phyloP scores from a whole-genome alignment of 805 yeast species.

The Metschnikowia bowlesiae region DNA sequence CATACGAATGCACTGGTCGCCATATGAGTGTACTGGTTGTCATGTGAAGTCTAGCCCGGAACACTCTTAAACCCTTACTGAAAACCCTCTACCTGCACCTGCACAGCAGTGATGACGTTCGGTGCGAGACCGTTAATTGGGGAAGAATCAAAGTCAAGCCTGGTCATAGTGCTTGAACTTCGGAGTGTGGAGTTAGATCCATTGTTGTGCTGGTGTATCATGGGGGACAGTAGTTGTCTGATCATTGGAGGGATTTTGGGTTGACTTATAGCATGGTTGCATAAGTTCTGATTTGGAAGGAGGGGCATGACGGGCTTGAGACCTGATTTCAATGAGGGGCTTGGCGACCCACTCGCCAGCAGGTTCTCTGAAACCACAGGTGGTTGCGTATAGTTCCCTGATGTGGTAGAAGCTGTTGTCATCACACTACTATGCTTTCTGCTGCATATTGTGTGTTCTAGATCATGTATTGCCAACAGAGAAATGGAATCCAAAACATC shows the following conservation, averaged over 20 bases:
- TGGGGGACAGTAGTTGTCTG: conserved; percentile 13
- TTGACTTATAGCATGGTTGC: conserved; percentile 13
- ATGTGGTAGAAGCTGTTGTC: conserved; percentile 19
- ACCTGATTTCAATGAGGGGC: conserved; percentile 13
- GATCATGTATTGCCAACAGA: conserved; percentile 13
- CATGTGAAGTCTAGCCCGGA: neutral
- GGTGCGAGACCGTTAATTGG: conserved; percentile 27
- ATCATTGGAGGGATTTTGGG: conserved; percentile 14
- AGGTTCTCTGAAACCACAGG: conserved; percentile 6
- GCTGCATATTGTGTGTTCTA: conserved; percentile 11
- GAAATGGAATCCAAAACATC: conserved; percentile 15
- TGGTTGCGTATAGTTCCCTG: conserved; percentile 8
- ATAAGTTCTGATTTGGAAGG: conserved; percentile 16
- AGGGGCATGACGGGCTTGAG: conserved; percentile 17
- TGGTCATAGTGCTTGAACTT: conserved; percentile 30
- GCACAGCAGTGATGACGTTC: conserved; percentile 38
- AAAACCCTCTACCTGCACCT: conserved; percentile 27
- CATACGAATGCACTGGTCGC: neutral
- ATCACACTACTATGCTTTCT: conserved; percentile 16
- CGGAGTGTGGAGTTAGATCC: conserved; percentile 24
- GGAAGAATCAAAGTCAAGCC: conserved; percentile 28
- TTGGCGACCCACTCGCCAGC: conserved; percentile 15
- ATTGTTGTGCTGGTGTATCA: conserved; percentile 16
- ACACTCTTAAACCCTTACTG: conserved; percentile 6
- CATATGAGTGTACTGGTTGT: neutral